Conservation (phyloP, 1,139 yeast species). For the Hyphopichia buzzinii region DNA sequence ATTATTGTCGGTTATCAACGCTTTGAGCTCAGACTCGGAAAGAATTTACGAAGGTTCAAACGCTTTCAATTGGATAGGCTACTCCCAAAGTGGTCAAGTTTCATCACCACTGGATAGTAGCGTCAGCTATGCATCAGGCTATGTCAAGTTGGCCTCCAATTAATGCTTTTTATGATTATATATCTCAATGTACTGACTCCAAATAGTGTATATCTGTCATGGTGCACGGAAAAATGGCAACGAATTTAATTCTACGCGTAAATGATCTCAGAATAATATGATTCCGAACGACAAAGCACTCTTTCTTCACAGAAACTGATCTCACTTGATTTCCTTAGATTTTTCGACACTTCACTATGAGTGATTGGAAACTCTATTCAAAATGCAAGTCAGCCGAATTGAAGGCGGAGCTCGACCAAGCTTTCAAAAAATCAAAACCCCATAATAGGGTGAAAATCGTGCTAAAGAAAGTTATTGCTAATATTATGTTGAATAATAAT, state of each 20-base stretch:
- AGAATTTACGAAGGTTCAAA: slow-evolving; percentile 5
- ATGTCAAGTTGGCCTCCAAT: slow-evolving; percentile 25
- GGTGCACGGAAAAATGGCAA: no score
- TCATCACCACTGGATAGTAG: slow-evolving; percentile 58
- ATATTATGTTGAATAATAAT: slow-evolving; percentile 76
- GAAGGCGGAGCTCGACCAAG: slow-evolving; percentile 52
- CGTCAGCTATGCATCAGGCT: slow-evolving; percentile 90
- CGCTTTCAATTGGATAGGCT: slow-evolving; percentile 71
- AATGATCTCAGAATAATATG: no score
- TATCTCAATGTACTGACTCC: no score
- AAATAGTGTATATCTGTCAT: no score
- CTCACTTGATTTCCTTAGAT: background rate
- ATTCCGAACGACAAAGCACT: no score
- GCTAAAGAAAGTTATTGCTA: slow-evolving; percentile 76
- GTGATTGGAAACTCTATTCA: slow-evolving; percentile 43
- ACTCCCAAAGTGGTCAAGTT: slow-evolving; percentile 72
- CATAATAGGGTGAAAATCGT: slow-evolving; percentile 53
- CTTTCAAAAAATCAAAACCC: slow-evolving; percentile 53
- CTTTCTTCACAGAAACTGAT: background rate
- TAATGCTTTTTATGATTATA: no score
- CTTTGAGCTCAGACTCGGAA: slow-evolving; percentile 41
- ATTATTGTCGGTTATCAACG: slow-evolving; percentile 32
- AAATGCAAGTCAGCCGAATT: slow-evolving; percentile 53
- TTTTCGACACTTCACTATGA: slow-evolving; percentile 24
- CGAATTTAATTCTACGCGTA: no score